phyloP scores from a whole-genome alignment of 2,329 filamentous ascomycete species.

The Penicillium concentricum region DNA sequence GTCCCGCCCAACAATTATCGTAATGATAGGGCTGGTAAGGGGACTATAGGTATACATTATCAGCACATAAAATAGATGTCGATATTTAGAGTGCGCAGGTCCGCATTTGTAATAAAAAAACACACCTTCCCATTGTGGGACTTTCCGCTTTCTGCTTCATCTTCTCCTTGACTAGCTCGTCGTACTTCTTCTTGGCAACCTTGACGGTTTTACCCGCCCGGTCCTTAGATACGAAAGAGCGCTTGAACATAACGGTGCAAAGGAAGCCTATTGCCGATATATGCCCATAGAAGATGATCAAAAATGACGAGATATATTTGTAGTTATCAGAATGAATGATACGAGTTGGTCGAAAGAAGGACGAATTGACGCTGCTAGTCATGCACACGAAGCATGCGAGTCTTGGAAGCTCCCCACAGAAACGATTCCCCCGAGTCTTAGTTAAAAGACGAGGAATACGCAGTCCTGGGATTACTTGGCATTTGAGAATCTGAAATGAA shows the following conservation, averaged over 20 bases:
- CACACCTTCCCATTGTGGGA: conserved; percentile 52
- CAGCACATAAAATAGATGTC: not conserved
- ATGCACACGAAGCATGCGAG: conserved; percentile 51
- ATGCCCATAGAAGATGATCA: conserved; percentile 49
- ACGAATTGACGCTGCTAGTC: conserved; percentile 48
- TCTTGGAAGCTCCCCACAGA: conserved; percentile 53
- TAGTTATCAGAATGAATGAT: conserved; percentile 42
- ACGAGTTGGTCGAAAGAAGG: conserved; percentile 35
- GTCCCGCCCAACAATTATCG: conserved; percentile 78
- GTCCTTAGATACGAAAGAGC: conserved; percentile 80
- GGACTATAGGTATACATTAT: conserved; percentile 34
- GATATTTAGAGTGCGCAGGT: not conserved
- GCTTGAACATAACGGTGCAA: conserved; percentile 77
- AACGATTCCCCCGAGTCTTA: conserved; percentile 33
- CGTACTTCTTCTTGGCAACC: conserved; percentile 70
- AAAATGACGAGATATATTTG: conserved; percentile 37
- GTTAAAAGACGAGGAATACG: conserved; percentile 32
- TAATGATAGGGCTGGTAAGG: conserved; percentile 74
- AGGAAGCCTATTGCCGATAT: conserved; percentile 23
- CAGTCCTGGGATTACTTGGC: conserved; percentile 41
- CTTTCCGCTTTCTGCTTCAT: conserved; percentile 78
- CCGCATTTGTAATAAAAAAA: not conserved
- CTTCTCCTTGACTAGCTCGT: conserved; percentile 80
- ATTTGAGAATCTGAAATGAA: conserved; percentile 46
- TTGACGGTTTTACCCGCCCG: conserved; percentile 86